Conservation (phyloP, 345 rosid species). For the Reutealis trisperma region DNA sequence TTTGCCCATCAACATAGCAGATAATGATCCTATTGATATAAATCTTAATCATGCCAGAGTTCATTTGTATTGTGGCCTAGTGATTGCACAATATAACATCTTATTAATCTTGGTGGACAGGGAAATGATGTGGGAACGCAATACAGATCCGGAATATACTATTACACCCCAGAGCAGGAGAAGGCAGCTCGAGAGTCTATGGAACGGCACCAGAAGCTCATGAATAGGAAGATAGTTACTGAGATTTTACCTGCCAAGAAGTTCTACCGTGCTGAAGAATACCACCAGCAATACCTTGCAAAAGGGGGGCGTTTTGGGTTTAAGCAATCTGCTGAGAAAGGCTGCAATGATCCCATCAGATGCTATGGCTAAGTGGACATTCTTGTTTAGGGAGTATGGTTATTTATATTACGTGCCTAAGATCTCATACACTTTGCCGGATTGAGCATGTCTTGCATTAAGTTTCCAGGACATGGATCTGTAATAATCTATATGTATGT, state of each 20-base stretch:
- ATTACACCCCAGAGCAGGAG: conserved; percentile 85
- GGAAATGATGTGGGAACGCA: conserved; percentile 93
- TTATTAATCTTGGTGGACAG: conserved; percentile 36
- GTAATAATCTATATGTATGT: conserved; percentile 2
- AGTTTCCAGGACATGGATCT: conserved; percentile 7
- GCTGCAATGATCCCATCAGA: conserved; percentile 87
- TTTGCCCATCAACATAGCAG: neutral
- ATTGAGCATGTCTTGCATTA: conserved; percentile 5
- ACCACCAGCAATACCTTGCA: conserved; percentile 89
- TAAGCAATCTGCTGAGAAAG: conserved; percentile 72
- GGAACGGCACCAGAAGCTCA: conserved; percentile 60
- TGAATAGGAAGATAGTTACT: conserved; percentile 70
- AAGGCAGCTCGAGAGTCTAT: conserved; percentile 62
- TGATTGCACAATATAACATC: conserved; percentile 6
- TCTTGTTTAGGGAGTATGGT: neutral
- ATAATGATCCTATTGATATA: neutral
- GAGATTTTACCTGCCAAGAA: conserved; percentile 87
- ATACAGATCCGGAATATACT: conserved; percentile 87
- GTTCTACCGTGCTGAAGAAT: conserved; percentile 88
- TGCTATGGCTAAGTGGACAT: conserved; percentile 68
- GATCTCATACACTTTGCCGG: neutral
- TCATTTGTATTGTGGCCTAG: neutral
- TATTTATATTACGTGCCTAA: neutral
- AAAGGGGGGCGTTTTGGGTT: conserved; percentile 86
- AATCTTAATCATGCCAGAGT: neutral